Percentiles rank a stretch among this genome's conserved stretches.
These are phyloP conservation scores for Filobasidium floriforme DNA, from an alignment of 768 basidiomycete species.

Conservation along the genomic window DNA sequence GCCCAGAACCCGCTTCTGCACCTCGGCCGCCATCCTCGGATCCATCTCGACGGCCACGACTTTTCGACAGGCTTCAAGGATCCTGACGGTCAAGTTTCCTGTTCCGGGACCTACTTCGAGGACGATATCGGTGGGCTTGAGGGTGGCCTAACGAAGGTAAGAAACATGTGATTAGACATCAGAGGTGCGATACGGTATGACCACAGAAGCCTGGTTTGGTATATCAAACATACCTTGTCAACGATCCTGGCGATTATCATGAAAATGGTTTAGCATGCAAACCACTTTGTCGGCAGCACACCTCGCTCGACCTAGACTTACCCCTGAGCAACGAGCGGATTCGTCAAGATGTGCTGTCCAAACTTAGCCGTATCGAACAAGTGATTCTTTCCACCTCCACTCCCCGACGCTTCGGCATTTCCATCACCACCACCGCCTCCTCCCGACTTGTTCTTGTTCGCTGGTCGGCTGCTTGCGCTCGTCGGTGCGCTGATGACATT, in stretches of 20 bases:
- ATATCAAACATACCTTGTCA: slow-evolving; percentile 52
- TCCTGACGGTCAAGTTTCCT: slow-evolving; percentile 88
- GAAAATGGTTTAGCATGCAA: neutral
- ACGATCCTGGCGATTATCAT: slow-evolving; percentile 51
- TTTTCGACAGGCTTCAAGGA: slow-evolving; percentile 85
- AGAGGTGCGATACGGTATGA: neutral
- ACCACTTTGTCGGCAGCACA: slow-evolving; percentile 13
- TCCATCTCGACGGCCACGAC: slow-evolving; percentile 87
- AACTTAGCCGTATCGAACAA: slow-evolving; percentile 77
- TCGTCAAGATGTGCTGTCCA: slow-evolving; percentile 96
- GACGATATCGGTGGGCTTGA: slow-evolving; percentile 89
- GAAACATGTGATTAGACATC: slow-evolving; percentile 4
- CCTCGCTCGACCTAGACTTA: slow-evolving; percentile 42
- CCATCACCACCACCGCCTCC: slow-evolving; percentile 23
- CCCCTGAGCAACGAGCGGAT: slow-evolving; percentile 83
- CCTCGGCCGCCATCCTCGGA: slow-evolving; percentile 96
- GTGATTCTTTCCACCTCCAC: slow-evolving; percentile 40
- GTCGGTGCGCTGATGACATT: slow-evolving; percentile 25
- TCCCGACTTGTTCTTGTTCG: slow-evolving; percentile 30
- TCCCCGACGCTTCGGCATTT: slow-evolving; percentile 20
- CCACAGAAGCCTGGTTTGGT: neutral
- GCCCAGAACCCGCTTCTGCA: slow-evolving; percentile 94
- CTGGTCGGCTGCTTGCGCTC: slow-evolving; percentile 32
- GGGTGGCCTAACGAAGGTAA: slow-evolving; percentile 61
- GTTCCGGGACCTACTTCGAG: slow-evolving; percentile 97